Base-by-base conservation (phyloP, 345 rosid species). In the Gossypium anomalum region DNA sequence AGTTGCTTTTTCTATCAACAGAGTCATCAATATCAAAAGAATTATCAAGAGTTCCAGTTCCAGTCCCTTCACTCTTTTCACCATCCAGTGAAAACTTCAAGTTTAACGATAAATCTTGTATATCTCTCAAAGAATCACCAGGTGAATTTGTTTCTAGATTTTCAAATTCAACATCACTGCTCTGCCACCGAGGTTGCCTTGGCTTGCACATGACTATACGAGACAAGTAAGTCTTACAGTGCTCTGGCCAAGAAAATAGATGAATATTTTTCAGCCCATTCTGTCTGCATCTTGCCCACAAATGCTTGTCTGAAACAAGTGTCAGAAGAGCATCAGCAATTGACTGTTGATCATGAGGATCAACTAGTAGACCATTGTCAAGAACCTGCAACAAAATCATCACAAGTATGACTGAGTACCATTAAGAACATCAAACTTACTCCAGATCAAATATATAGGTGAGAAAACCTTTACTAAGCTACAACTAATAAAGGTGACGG, bases 301-400 rank as follows among this genome's bases (percentile, higher is more conserved):
- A 90, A 16, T 89, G 88, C 79, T 86, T 90, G 78, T 85, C 90
- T n/a, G 88, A 85, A 64, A 90, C 90, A 38, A 90, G 89, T 34
- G 5, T 34, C 41, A 34, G 41, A 34, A 34, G 41, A 34, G 41
- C 41, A 34, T 34, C 41, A 5, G 89, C 87, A 73, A 89, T 90
- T 66, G 89, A 86, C 71, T 86, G 86, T 69, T 87, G 90, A 59
- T 90, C 83, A 79, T 87, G 93, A 73, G 92, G 96, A 74, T 90
- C 93, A 79, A 90, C 86, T 47, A 90, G 86, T 53, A 90, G 89
- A 53, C 96, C 96, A 71, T 90, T 90, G 79, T 89, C 96, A 34
- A 90, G 93, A 73, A 82, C 90, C 93, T 90, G 80, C 52, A 66
- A 74, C 2, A 25, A 79, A 15, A 49, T 38, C 57, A 70, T 19